Base-by-base conservation (phyloP, 2,329 filamentous ascomycete species). In the Elsinoe ampelina region DNA sequence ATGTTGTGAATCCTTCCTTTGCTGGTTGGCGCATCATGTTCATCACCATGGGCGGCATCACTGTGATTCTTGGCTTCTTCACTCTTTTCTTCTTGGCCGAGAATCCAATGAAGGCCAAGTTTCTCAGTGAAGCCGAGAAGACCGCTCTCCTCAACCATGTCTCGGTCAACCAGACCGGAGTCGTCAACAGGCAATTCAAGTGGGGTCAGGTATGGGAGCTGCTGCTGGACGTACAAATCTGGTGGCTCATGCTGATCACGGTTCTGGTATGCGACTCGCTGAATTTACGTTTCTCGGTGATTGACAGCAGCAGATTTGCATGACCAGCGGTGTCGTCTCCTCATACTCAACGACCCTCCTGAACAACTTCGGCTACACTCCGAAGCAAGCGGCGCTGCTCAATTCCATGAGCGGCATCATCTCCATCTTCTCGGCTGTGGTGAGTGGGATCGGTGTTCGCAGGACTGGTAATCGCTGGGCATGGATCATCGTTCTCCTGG, bases 71-170 rank as follows among this genome's bases (percentile, higher is more conserved):
- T 15, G 63, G 59, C 2, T n/a, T 55, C n/a, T 22, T 57, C 8
- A 59, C 59, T 2, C 13, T 62, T 5, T 41, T 57, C 5, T 56
- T 58, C 52, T 50, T 64, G 5, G 61, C 63, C 2, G 84, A 87
- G 66, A 81, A 34, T n/a, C 84, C 84, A 0, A 86, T 87, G 83
- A 76, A 80, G 3, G 83, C 84, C 22, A 82, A 82, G 66, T 86
- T 83, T 68, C 84, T 84, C 64, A 75, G 72, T 10, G 82, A 86
- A 61, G 75, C 80, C 59, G 66, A 67, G 45, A 68, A 66, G 72
- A 74, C 73, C 36, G 73, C 83, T 43, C 67, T 74, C 62, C 64
- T 75, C 12, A 70, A 73, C 57, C 71, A 72, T 35, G 68, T 75
- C 32, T 67, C 71, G 10, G 66, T 67, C 47, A 75, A 75, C 61